Base-by-base conservation (phyloP, 441 rosid species). In the Euphorbia corollata region DNA sequence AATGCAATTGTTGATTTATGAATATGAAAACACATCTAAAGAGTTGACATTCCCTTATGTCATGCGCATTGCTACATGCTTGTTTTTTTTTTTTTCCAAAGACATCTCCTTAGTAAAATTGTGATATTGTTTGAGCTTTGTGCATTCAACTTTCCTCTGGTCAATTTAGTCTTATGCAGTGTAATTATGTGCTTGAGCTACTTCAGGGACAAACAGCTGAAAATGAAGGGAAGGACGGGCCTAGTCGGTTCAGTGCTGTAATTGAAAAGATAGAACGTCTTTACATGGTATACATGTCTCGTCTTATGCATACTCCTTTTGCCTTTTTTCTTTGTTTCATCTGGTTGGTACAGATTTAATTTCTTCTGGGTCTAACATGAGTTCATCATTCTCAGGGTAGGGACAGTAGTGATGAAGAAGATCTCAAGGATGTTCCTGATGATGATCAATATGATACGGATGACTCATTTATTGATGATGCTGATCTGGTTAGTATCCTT, bases 261-360 rank as follows among this genome's bases (percentile, higher is more conserved):
- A 91, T 94, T 77, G 99, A 91, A 87, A 94, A 91, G 91, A 94
- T 94, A 73, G 99, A 94, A 76, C 90, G 98, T 56, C 97, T 94
- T 45, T 94, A 91, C 77, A 88, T 85, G 97, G 99, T 94, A 71
- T 38, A 34, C 22, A 47, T 27, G 11, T 45, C 23, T 65, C 48
- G 54, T 38, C 43, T 47, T 32, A 54, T 70, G 51, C 16, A 53
- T 73, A 27, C 56, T 61, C 65, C 39, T 32, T 59, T 64, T 64
- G 43, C 41, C 65, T 27, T 27, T 51, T 47, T 3, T 8, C 47
- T 34, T 6, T 51, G 67, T 41, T 8, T 30, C 41, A 45, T 70
- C 36, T 57, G 38, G 48, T 16, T 38, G 58, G 30, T 27, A 5
- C 23, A 9, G 18, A 36, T 16, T 39, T 16, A 36, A 15, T 39